Percentiles rank a stretch among this genome's conserved stretches.
Conservation (phyloP, 116 monocot genomes). For the Trichopus zeylanicus region DNA sequence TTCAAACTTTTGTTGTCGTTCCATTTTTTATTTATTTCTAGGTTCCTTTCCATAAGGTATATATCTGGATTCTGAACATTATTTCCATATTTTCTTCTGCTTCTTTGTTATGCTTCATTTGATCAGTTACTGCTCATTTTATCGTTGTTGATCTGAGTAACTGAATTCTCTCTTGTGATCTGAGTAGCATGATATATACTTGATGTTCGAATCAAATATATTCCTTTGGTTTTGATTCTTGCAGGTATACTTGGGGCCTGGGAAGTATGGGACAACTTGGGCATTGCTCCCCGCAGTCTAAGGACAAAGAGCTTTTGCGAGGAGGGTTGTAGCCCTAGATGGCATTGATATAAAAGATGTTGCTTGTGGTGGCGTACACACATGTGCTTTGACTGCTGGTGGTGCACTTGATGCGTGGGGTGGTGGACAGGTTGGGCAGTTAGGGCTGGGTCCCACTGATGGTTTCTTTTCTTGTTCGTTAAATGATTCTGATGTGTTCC, state of each 20-base stretch:
- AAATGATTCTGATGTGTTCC: constrained; percentile 46
- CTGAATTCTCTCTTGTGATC: too few relatives aligned
- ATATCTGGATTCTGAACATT: too few relatives aligned
- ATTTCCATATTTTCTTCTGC: too few relatives aligned
- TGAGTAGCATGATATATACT: too few relatives aligned
- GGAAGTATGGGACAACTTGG: constrained; percentile 93
- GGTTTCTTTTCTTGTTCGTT: constrained; percentile 49
- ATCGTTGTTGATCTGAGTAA: too few relatives aligned
- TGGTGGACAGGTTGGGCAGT: constrained; percentile 75
- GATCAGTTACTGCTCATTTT: too few relatives aligned
- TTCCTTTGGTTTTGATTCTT: background rate
- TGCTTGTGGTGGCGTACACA: constrained; percentile 85
- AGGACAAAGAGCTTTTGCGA: constrained; percentile 74
- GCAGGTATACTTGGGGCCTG: constrained; percentile 96
- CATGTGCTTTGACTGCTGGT: constrained; percentile 58
- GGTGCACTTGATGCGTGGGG: constrained; percentile 93
- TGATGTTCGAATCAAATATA: background rate
- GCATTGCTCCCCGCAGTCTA: constrained; percentile 77
- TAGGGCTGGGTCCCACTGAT: constrained; percentile 62
- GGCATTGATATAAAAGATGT: constrained; percentile 46
- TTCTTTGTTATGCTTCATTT: too few relatives aligned
- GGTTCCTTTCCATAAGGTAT: too few relatives aligned
- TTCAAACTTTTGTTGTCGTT: too few relatives aligned
- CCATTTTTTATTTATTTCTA: too few relatives aligned
- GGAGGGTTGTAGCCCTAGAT: constrained; percentile 74